Evolutionary conservation across 2,329 filamentous ascomycete genomes (phyloP).

Genomic region (Aspergillus transmontanensis): DNA sequence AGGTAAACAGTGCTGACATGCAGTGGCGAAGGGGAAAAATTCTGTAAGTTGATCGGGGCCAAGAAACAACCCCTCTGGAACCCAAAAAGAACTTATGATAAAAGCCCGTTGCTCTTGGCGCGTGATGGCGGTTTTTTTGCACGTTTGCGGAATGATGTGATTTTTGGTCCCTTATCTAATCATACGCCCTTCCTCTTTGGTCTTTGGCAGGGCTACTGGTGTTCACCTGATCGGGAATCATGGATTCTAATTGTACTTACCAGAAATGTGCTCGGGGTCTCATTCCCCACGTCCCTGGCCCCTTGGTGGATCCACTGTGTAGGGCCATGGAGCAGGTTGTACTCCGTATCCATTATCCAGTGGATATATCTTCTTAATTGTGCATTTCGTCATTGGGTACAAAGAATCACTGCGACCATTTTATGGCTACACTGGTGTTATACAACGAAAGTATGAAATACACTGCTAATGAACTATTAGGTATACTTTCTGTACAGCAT

Average conservation of each 20-base stretch:
- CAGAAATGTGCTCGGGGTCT: not conserved
- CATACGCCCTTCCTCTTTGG: not conserved
- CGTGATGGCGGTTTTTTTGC: not conserved
- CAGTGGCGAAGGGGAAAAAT: not conserved
- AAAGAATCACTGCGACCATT: too few species aligned
- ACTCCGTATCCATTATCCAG: too few species aligned
- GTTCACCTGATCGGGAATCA: not conserved
- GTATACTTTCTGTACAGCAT: too few species aligned
- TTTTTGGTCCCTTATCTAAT: not conserved
- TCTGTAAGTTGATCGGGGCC: not conserved
- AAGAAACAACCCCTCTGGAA: not conserved
- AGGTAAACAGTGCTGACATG: not conserved
- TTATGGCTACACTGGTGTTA: too few species aligned
- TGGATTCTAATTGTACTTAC: too few species aligned
- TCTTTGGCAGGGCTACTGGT: not conserved
- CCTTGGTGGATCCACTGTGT: not conserved
- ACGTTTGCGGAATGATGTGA: not conserved
- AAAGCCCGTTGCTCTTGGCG: constrained; percentile 2
- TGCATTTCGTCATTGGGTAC: too few species aligned
- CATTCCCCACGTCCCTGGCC: not conserved
- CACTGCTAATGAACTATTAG: too few species aligned
- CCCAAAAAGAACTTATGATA: not conserved
- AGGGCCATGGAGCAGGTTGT: too few species aligned
- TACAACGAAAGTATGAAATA: too few species aligned
- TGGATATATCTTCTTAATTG: too few species aligned